A percentile compares a stretch with the other conserved stretches of the same genome.
phyloP scores from a whole-genome alignment of 2,329 filamentous ascomycete genomes.

The Ascochyta fabae region DNA sequence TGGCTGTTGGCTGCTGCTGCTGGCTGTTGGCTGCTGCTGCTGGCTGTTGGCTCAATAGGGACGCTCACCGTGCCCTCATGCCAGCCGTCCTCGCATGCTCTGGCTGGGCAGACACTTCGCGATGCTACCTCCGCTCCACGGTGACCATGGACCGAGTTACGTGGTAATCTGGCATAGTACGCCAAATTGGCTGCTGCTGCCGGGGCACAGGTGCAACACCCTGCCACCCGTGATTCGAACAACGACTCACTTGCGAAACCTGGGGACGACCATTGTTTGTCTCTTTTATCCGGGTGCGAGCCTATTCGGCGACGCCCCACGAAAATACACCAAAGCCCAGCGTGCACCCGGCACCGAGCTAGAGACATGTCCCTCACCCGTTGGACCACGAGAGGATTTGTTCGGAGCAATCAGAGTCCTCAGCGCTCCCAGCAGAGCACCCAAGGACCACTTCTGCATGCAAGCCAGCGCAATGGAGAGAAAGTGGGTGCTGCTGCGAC shows the following conservation, averaged over 20 bases:
- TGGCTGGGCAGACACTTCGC: constrained; percentile 22
- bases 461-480: constrained; percentile 24
- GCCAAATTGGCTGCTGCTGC: constrained; percentile 32
- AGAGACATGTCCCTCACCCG: constrained; percentile 23
- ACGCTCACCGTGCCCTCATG: constrained; percentile 22
- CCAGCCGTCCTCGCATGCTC: constrained; percentile 30
- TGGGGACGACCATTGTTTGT: constrained; percentile 38
- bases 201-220: constrained; percentile 41
- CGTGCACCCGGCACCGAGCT: constrained; percentile 16
- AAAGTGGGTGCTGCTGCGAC: constrained; percentile 29
- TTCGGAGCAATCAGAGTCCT: constrained; percentile 23
- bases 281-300: constrained; percentile 42
- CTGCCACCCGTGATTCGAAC: constrained; percentile 18
- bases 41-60: constrained; percentile 19
- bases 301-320: constrained; percentile 41
- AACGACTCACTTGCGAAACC: constrained; percentile 41
- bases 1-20: neutral
- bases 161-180: constrained; percentile 43
- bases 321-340: constrained; percentile 32
- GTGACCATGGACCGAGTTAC: constrained; percentile 36
- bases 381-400: constrained; percentile 26
- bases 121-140: constrained; percentile 31
- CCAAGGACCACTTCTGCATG: constrained; percentile 28
- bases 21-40: neutral
- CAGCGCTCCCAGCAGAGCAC: constrained; percentile 9